Evolutionary conservation across 352 stramenopile genomes (phyloP), one percentile per base, ranked within the genome.

Genomic region (Vaucheria bursata): DNA sequence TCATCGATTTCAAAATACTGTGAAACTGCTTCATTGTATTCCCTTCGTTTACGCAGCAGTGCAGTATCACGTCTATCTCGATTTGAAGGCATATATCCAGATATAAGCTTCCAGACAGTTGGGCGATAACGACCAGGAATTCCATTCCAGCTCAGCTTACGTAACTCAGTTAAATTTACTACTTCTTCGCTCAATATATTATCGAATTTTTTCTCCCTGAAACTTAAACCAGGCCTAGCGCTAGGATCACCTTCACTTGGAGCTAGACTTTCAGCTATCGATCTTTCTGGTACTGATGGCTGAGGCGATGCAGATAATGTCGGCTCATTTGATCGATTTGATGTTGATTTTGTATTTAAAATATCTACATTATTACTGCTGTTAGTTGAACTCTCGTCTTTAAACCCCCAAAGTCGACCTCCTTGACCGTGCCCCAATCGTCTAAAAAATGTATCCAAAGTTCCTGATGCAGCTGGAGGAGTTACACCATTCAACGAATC

Each of bases 1-100:
- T 97, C 94, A 4, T 93, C 90, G 75, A 98, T 97, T 83, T 97
- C 94, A 86, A 97, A 98, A 88, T 98, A 97, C 81, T 96, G 92
- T 39, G 90, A 86, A 59, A 97, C 80, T 36, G 95, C 88, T 66
- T 98, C 94, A 37, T 88, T 86, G 82, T 99, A 99, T 85, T 99
- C 96, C 72, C 91, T 84, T 6, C 96, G 89, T 85, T 98, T 98
- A 45, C 95, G 88, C 75, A 91, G 71, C 40, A 99, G 79, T 78
- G 95, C 97, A 18, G 88, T 87, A 53, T 89, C 85, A 68, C 94
- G 89, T 5, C 95, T 89, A 68, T 93, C 90, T 6, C 91, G 86
- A 79, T 98, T 97, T 35, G 93, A 90, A n/a, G 96, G 96, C 82
- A 98, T 89, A 83, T 98, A 98, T 0, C 95, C 95, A 82, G 99